Base-by-base conservation (phyloP, 2,329 filamentous ascomycete genomes). In the Aspergillus sp. region DNA sequence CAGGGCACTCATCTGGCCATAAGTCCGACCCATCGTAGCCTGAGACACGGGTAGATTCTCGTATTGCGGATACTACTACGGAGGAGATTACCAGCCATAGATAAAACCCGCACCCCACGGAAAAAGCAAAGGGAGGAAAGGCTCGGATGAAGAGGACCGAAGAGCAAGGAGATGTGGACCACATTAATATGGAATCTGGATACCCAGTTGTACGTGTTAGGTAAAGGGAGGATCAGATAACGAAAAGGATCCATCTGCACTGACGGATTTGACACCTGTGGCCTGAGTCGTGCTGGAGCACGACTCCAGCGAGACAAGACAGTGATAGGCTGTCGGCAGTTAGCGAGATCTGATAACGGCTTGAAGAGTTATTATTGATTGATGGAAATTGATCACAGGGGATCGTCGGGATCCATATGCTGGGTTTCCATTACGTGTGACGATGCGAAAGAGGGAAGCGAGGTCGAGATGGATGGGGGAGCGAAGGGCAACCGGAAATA, bases 151-250 rank as follows among this genome's bases (percentile, higher is more conserved):
- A 25, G 15, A 17, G 15, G 47, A 50, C 23, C n/a, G 47, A 28
- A 28, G 47, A 17, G 47, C 23, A 28, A 50, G 32, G 47, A 30
- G 47, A 19, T 30, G 47, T 50, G 47, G 47, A 50, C 47, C 47
- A 15, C 47, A 17, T 50, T 50, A 50, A 50, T 32, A 50, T 30
- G 12, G 25, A 50, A 32, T 32, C 25, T 30, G 30, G 53, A 15
- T 19, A 32, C 28, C 43, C 28, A 54, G 30, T 17, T 54, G 55
- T 51, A 47, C 51, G 32, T 47, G 64, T 66, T 61, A 62, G 59
- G 59, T 58, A 63, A 62, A 30, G 39, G 25, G 25, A 61, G 49
- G 66, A 68, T 68, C 66, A 65, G 66, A 68, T 68, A 68, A 68
- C 60, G 47, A 57, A 47, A 30, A 28, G 30, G 62, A 30, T 52